Evolutionary conservation across 306 rosid species (phyloP), one percentile per base, ranked within the genome.

Genomic region (Prunus kanzakura): DNA sequence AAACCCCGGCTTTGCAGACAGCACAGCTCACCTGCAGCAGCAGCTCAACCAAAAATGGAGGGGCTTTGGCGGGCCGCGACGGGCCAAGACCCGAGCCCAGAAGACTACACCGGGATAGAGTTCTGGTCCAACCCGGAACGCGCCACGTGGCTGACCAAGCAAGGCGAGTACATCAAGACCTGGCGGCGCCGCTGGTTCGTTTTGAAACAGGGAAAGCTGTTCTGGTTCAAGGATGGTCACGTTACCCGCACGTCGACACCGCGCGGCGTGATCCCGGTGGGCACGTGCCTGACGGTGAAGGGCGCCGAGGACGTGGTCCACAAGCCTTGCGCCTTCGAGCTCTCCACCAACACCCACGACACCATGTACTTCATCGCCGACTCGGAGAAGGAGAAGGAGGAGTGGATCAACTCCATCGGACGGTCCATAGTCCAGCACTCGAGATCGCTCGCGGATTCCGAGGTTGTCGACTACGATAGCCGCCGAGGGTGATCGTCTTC

Each of bases 151-250:
- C 80, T 88, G 29, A 85, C 86, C 46, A 89, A 89, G 79, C 94
- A 89, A 41, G 93, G 93, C 74, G 93, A 89, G 14, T 89, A 87
- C 85, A 82, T 89, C 79, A 87, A 81, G 67, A 87, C 88, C 72
- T 89, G 93, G 93, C 86, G 93, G 6, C 93, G 93, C 80, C 89
- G 93, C 25, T 89, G 93, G 93, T 89, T 89, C 83, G 86, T 89
- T 58, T 84, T 89, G 75, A 88, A 88, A 58, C 91, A 86, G 55
- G 89, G 89, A 4, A 88, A 88, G 81, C 88, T 88, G 49, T 68
- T 88, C 72, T 88, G 89, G 91, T 88, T 88, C 81, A 88, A 88
- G 74, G 88, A 83, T 55, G 49, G 57, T 20, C 20, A 62, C 74
- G 86, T 88, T 55, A 75, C 76, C 4, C 86, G 79, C 56, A 52